Evolutionary conservation across 1,139 yeast genomes (phyloP).

Genomic region (Debaryomyces coudertii): DNA sequence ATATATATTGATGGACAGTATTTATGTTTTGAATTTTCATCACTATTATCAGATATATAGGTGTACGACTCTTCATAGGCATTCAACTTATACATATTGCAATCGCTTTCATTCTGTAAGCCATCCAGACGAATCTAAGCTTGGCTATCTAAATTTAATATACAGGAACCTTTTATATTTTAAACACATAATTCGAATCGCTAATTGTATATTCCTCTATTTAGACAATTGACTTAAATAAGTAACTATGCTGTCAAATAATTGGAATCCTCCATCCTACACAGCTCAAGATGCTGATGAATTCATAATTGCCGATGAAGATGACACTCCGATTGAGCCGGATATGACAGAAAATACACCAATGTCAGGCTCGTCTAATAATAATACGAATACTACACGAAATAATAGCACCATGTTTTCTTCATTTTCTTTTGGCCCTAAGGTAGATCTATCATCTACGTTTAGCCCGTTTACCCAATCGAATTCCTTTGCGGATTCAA

Average conservation of each 20-base stretch:
- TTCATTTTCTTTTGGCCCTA: constrained; percentile 29
- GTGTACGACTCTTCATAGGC: too few species aligned
- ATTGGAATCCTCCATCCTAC: constrained; percentile 15
- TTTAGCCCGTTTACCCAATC: constrained; percentile 41
- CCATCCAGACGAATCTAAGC: too few species aligned
- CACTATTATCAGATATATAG: too few species aligned
- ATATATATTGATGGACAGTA: too few species aligned
- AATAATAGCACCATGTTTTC: constrained; percentile 8
- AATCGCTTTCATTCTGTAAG: too few species aligned
- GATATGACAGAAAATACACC: constrained; percentile 6
- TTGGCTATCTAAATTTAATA: too few species aligned
- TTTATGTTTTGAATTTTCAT: too few species aligned
- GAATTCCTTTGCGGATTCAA: constrained; percentile 43
- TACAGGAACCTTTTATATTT: background rate
- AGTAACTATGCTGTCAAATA: constrained; percentile 12
- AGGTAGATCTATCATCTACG: constrained; percentile 43
- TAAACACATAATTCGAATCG: background rate
- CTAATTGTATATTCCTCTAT: background rate
- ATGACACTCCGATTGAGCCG: constrained; percentile 12
- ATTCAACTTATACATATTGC: too few species aligned
- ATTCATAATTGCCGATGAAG: constrained; percentile 33
- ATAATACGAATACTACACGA: background rate
- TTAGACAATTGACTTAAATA: background rate
- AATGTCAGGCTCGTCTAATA: constrained; percentile 4
- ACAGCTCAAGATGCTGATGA: constrained; percentile 25